phyloP scores from a whole-genome alignment of 306 rosid genomes.

The Citrullus amarus region DNA sequence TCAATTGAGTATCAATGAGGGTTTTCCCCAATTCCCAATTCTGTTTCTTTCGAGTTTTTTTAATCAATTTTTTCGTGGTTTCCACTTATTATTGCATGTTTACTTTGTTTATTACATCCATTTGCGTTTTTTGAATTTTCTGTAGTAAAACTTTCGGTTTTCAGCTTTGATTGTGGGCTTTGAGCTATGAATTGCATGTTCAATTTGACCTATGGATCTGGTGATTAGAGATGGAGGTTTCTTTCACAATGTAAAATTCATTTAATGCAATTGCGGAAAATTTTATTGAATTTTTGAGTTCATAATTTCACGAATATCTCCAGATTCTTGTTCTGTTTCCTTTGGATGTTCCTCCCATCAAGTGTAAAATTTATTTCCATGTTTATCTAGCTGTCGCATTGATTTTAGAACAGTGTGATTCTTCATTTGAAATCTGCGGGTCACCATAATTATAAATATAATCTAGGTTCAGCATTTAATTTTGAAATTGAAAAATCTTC shows the following conservation, averaged over 20 bases:
- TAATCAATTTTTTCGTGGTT: neutral
- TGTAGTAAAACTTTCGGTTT: neutral
- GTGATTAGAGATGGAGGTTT: slow-evolving; percentile 11
- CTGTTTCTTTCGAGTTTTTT: neutral
- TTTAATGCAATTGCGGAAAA: neutral
- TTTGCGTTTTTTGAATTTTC: neutral
- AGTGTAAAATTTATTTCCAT: neutral
- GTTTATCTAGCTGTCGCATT: neutral
- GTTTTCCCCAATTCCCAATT: slow-evolving; percentile 14
- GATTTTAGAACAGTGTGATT: neutral
- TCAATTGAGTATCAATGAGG: slow-evolving; percentile 6
- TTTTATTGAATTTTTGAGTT: neutral
- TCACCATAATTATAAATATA: neutral
- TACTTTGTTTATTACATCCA: neutral
- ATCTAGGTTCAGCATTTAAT: neutral
- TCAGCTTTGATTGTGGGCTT: neutral
- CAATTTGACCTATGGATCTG: slow-evolving; percentile 51
- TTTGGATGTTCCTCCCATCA: neutral
- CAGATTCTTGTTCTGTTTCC: neutral
- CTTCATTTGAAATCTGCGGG: neutral
- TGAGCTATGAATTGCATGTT: slow-evolving; percentile 35
- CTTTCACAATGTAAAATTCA: neutral
- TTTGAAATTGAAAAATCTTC: neutral
- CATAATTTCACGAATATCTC: neutral
- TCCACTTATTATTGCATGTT: neutral